Percentiles rank a stretch among this genome's conserved stretches.
These are phyloP conservation scores for Blastomyces percursus DNA, from an alignment of 2,329 filamentous ascomycete species.

Conservation along the genomic window DNA sequence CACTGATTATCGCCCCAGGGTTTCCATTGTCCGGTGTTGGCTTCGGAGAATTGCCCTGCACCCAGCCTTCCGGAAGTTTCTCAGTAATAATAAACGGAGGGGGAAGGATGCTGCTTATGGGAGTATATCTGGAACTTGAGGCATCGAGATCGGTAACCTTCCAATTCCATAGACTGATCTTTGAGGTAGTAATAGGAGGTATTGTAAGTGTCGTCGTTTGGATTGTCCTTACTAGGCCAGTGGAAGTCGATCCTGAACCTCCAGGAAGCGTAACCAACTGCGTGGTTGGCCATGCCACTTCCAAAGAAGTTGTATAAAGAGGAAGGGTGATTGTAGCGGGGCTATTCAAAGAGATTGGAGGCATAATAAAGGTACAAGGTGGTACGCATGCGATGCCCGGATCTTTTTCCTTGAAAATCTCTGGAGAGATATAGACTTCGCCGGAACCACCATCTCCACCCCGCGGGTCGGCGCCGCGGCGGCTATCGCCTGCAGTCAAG, in stretches of 20 bases:
- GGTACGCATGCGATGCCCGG: slow-evolving; percentile 13
- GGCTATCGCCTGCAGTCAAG: neutral
- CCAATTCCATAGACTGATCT: slow-evolving; percentile 11
- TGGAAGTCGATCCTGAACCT: slow-evolving; percentile 11
- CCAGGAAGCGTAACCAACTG: slow-evolving; percentile 7
- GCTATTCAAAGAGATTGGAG: slow-evolving; percentile 8
- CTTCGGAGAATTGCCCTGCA: neutral
- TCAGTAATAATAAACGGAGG: slow-evolving; percentile 11
- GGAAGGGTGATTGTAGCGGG: slow-evolving; percentile 15
- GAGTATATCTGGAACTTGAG: neutral
- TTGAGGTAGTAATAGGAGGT: slow-evolving; percentile 10
- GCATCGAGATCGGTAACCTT: neutral
- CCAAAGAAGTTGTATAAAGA: slow-evolving; percentile 13
- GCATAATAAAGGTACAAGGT: slow-evolving; percentile 16
- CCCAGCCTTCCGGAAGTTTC: slow-evolving; percentile 1
- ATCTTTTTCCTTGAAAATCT: slow-evolving; percentile 11
- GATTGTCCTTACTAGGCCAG: slow-evolving; percentile 3
- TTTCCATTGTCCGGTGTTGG: neutral
- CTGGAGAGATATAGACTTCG: slow-evolving; percentile 14
- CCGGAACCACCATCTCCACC: slow-evolving; percentile 11
- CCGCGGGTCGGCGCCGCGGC: slow-evolving; percentile 9
- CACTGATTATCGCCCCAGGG: neutral
- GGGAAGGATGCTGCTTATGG: slow-evolving; percentile 11
- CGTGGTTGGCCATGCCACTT: slow-evolving; percentile 12
- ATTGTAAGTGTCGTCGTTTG: slow-evolving; percentile 11